A percentile compares a stretch with the other conserved stretches of the same genome.
phyloP scores from a whole-genome alignment of 1,284 basidiomycete genomes.

The Ustilago esculenta region DNA sequence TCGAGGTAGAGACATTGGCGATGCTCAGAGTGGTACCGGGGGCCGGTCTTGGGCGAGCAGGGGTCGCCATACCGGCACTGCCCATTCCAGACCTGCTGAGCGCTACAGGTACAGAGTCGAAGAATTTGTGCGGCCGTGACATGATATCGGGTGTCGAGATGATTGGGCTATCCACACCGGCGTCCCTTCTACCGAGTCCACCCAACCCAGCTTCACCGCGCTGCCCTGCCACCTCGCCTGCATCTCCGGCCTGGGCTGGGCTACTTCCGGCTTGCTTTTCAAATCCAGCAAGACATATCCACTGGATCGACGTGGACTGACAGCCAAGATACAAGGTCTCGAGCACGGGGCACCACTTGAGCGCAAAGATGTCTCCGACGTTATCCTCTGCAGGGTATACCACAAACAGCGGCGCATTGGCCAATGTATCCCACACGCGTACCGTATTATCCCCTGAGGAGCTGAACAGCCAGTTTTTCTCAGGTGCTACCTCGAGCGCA shows the following conservation, averaged over 20 bases:
- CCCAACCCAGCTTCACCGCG: neutral
- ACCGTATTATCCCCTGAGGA: slow-evolving; percentile 59
- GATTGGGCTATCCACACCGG: slow-evolving; percentile 36
- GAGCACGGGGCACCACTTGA: slow-evolving; percentile 79
- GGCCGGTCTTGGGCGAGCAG: slow-evolving; percentile 10
- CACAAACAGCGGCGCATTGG: slow-evolving; percentile 78
- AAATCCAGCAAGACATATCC: slow-evolving; percentile 44
- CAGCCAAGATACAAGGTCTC: slow-evolving; percentile 84
- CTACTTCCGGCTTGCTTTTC: slow-evolving; percentile 1
- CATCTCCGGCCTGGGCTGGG: neutral
- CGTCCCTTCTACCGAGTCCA: neutral
- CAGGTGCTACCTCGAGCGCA: slow-evolving; percentile 79
- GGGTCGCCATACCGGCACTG: slow-evolving; percentile 28
- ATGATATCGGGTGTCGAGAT: slow-evolving; percentile 39
- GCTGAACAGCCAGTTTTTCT: slow-evolving; percentile 64
- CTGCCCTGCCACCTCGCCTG: neutral
- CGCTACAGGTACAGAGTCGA: slow-evolving; percentile 67
- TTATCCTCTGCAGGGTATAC: slow-evolving; percentile 85
- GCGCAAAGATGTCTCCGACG: slow-evolving; percentile 84
- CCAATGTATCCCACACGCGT: slow-evolving; percentile 84
- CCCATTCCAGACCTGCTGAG: slow-evolving; percentile 42
- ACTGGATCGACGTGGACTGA: slow-evolving; percentile 76
- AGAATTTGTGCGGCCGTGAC: slow-evolving; percentile 61
- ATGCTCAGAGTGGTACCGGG: neutral
- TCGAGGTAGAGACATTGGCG: neutral